Conservation (phyloP, 208 protist genomes). For the Trypanosoma cruzi region DNA sequence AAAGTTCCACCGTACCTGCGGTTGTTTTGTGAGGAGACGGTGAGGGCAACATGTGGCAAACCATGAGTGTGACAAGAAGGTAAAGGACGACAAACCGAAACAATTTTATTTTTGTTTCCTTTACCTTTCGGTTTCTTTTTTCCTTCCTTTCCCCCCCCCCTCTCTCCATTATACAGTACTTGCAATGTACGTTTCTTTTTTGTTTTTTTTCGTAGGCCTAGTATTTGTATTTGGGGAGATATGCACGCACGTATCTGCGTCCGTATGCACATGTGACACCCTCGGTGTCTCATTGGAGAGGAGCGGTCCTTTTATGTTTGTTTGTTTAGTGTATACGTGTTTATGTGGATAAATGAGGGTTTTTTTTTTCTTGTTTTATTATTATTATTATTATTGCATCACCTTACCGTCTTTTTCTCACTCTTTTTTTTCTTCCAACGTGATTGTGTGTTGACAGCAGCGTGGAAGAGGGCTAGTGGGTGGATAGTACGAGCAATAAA, state of each 20-base stretch:
- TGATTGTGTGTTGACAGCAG: not conserved
- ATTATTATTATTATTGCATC: not conserved
- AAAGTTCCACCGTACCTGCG: slow-evolving; percentile 61
- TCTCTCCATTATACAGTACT: too few relatives aligned
- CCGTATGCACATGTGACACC: too few relatives aligned
- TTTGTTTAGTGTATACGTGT: too few relatives aligned
- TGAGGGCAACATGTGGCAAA: slow-evolving; percentile 59
- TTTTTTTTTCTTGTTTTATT: slow-evolving; percentile 5
- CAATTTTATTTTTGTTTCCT: slow-evolving; percentile 5
- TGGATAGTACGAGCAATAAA: not conserved
- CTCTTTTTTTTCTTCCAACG: not conserved
- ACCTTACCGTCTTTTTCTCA: not conserved
- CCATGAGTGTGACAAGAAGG: slow-evolving; percentile 14
- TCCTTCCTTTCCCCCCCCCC: too few relatives aligned
- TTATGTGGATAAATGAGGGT: too few relatives aligned
- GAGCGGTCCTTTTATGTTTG: too few relatives aligned
- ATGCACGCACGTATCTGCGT: too few relatives aligned
- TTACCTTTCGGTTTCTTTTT: slow-evolving; percentile 11
- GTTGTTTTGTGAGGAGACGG: slow-evolving; percentile 76
- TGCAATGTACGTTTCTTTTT: too few relatives aligned
- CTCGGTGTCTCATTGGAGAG: too few relatives aligned
- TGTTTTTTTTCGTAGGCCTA: too few relatives aligned
- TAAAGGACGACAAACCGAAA: too few relatives aligned
- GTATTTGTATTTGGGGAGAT: too few relatives aligned
- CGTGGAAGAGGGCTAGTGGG: not conserved